phyloP scores from a whole-genome alignment of 1,284 basidiomycete species.

The Meira miltonrushii region DNA sequence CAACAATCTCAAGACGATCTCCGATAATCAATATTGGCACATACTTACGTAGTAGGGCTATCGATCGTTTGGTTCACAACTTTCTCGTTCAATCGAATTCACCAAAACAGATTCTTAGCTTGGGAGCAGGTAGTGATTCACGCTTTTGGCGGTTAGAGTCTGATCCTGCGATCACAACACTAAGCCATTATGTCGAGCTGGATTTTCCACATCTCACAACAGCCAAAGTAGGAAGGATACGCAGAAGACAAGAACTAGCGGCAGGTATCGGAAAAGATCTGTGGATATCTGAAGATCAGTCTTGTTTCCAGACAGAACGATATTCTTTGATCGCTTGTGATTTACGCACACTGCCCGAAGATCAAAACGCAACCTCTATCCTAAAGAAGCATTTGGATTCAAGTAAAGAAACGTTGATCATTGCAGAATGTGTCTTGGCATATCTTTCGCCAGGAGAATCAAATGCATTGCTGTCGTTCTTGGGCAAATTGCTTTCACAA shows the following conservation, averaged over 20 bases:
- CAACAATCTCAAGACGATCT: constrained; percentile 51
- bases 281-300: background rate
- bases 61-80: constrained; percentile 71
- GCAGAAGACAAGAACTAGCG: constrained; percentile 52
- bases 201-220: constrained; percentile 81
- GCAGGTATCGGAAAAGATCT: too few relatives aligned
- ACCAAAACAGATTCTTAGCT: constrained; percentile 71
- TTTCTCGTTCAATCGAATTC: constrained; percentile 60
- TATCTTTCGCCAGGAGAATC: constrained; percentile 33
- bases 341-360: background rate
- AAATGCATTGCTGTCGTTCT: constrained; percentile 22
- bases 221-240: constrained; percentile 76
- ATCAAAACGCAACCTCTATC: background rate
- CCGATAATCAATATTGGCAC: constrained; percentile 95
- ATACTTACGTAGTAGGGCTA: constrained; percentile 71
- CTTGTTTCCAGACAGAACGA: background rate
- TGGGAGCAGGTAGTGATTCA: constrained; percentile 89
- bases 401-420: constrained; percentile 29
- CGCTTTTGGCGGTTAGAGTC: constrained; percentile 78
- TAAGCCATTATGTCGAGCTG: constrained; percentile 71
- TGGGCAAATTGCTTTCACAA: constrained; percentile 17
- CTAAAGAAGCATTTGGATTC: constrained; percentile 13
- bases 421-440: constrained; percentile 49
- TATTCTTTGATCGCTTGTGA: constrained; percentile 1
- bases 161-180: constrained; percentile 41